phyloP scores from a whole-genome alignment of 805 yeast species.

The Wilhelminamyces savonicus region DNA sequence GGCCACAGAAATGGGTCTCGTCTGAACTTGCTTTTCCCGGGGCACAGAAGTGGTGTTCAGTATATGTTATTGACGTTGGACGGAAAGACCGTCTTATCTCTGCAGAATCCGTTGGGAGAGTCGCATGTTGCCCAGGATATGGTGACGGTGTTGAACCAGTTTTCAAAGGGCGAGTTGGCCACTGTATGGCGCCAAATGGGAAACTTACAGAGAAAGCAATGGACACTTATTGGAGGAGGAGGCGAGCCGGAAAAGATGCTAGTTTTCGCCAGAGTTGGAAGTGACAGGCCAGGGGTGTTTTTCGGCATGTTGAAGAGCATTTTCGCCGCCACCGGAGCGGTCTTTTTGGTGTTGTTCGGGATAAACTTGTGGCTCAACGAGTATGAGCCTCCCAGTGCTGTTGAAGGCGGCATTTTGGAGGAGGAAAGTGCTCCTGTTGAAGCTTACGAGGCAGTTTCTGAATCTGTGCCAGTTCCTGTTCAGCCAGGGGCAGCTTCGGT shows the following conservation, averaged over 20 bases:
- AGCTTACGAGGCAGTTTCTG: too few species aligned
- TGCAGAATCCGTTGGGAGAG: slow-evolving; percentile 34
- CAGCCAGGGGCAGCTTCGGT: neutral
- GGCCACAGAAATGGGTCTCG: slow-evolving; percentile 14
- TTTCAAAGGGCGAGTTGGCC: slow-evolving; percentile 30
- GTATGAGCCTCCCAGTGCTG: neutral
- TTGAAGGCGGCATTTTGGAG: too few species aligned
- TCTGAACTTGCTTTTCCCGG: slow-evolving; percentile 2
- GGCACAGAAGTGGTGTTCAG: slow-evolving; percentile 8
- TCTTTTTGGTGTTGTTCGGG: slow-evolving; percentile 13
- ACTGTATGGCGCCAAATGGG: too few species aligned
- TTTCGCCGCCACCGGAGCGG: slow-evolving; percentile 22
- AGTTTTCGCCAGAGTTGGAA: slow-evolving; percentile 7
- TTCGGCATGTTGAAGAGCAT: slow-evolving; percentile 11
- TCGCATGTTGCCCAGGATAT: slow-evolving; percentile 34
- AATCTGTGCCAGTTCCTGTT: too few species aligned
- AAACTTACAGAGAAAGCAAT: too few species aligned
- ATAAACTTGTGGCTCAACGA: slow-evolving; percentile 20
- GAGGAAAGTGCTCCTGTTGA: too few species aligned
- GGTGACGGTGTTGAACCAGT: slow-evolving; percentile 30
- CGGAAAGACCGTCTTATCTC: slow-evolving; percentile 27
- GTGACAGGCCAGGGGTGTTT: neutral
- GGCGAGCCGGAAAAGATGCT: slow-evolving; percentile 8
- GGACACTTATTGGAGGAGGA: too few species aligned
- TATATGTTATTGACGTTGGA: slow-evolving; percentile 26